Percentiles rank a stretch among this genome's conserved stretches.
These are phyloP conservation scores for Starmera caribaea DNA, from an alignment of 805 yeast genomes.

Conservation along the genomic window DNA sequence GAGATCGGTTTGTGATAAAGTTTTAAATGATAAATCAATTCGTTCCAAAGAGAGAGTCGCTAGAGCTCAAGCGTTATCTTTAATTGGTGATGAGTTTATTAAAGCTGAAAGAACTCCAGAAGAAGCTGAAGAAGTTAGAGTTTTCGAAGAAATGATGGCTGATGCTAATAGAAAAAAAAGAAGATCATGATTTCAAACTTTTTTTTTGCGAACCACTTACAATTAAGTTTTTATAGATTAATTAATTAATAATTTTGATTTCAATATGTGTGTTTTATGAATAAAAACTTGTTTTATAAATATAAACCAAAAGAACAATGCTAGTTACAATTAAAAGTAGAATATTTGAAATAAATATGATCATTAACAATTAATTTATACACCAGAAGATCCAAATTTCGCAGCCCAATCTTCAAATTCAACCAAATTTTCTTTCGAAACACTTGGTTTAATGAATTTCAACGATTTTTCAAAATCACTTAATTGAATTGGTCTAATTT, in stretches of 20 bases:
- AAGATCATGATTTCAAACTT: no score
- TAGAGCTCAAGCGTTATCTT: conserved; percentile 71
- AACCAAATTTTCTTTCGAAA: conserved; percentile 66
- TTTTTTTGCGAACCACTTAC: no score
- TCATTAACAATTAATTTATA: no score
- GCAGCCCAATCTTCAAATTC: conserved; percentile 86
- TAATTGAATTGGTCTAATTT: conserved; percentile 65
- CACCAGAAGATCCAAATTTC: conserved; percentile 85
- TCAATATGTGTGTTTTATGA: no score
- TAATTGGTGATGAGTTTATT: conserved; percentile 62
- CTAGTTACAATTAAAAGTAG: neutral
- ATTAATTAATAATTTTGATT: no score
- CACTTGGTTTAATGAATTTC: conserved; percentile 80
- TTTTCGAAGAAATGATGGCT: conserved; percentile 87
- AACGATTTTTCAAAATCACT: conserved; percentile 73
- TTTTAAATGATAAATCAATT: conserved; percentile 61
- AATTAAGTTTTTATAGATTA: no score
- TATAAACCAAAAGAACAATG: no score
- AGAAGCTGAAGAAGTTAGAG: conserved; percentile 86
- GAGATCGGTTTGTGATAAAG: conserved; percentile 73
- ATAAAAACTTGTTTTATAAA: no score
- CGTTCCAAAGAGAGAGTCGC: conserved; percentile 49
- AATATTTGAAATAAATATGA: neutral
- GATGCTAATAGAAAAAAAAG: conserved; percentile 43
- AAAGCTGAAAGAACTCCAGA: conserved; percentile 65